Evolutionary conservation across 2,329 filamentous ascomycete species (phyloP).

Genomic region (Fusarium duplospermum): DNA sequence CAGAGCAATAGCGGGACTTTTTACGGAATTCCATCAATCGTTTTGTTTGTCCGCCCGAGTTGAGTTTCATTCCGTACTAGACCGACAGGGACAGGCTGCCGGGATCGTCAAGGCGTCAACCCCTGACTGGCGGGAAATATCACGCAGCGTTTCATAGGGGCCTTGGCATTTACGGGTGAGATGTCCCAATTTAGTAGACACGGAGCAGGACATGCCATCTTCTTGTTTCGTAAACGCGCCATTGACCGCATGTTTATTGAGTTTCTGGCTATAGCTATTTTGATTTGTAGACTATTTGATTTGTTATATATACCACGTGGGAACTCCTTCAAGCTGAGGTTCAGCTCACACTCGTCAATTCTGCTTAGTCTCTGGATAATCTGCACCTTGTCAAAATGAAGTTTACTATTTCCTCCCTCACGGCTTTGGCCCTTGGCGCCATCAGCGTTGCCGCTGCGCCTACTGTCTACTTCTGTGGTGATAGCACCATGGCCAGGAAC

Average conservation of each 20-base stretch:
- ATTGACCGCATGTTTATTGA: conserved; percentile 3
- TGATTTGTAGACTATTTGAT: neutral
- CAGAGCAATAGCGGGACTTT: neutral
- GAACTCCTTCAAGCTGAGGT: neutral
- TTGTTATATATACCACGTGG: conserved; percentile 19
- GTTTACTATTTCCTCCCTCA: conserved; percentile 27
- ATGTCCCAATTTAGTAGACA: conserved; percentile 15
- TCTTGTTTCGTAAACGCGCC: conserved; percentile 18
- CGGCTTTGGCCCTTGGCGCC: conserved; percentile 30
- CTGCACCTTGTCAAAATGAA: conserved; percentile 34
- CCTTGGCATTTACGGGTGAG: conserved; percentile 4
- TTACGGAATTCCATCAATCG: conserved; percentile 28
- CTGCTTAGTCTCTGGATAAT: neutral
- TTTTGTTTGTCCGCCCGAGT: neutral
- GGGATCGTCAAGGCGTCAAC: neutral
- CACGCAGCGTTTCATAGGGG: conserved; percentile 4
- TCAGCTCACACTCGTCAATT: neutral
- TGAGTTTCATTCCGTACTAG: neutral
- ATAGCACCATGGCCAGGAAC: conserved; percentile 69
- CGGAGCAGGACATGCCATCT: conserved; percentile 20
- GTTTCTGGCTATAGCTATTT: neutral
- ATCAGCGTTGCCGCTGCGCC: conserved; percentile 24
- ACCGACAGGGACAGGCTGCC: conserved; percentile 11
- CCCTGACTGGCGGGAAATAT: conserved; percentile 32
- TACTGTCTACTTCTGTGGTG: conserved; percentile 68